phyloP scores from a whole-genome alignment of 1,284 basidiomycete genomes.

The Caloboletus inedulis region DNA sequence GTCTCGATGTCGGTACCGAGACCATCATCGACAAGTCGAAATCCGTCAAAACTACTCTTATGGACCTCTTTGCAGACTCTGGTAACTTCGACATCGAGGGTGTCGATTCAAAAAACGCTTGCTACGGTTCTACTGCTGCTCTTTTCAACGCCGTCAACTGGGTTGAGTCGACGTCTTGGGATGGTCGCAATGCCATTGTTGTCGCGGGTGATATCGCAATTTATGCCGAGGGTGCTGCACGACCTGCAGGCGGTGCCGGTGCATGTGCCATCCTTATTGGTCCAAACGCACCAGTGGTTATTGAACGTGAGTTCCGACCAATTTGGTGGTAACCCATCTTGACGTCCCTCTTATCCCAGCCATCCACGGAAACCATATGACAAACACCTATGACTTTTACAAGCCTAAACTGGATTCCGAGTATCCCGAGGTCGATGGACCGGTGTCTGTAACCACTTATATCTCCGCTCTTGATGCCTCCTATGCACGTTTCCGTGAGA shows the following conservation, averaged over 20 bases:
- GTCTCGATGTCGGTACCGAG: slow-evolving; percentile 97
- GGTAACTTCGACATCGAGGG: slow-evolving; percentile 99
- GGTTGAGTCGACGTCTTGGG: slow-evolving; percentile 97
- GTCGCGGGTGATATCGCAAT: slow-evolving; percentile 98
- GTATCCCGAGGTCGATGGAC: slow-evolving; percentile 97
- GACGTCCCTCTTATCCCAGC: slow-evolving; percentile 50
- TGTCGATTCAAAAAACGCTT: slow-evolving; percentile 99
- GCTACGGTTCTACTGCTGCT: slow-evolving; percentile 97
- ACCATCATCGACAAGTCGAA: slow-evolving; percentile 99
- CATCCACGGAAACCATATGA: slow-evolving; percentile 96
- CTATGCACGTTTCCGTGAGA: slow-evolving; percentile 85
- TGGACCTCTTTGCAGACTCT: slow-evolving; percentile 92
- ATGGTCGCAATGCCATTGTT: slow-evolving; percentile 96
- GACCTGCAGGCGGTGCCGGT: slow-evolving; percentile 96
- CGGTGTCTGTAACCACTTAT: slow-evolving; percentile 94
- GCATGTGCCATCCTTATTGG: slow-evolving; percentile 95
- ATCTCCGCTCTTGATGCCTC: slow-evolving; percentile 90
- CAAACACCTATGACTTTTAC: slow-evolving; percentile 98
- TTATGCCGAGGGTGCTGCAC: slow-evolving; percentile 93
- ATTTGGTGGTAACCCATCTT: slow-evolving; percentile 8
- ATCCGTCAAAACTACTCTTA: slow-evolving; percentile 96
- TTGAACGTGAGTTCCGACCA: slow-evolving; percentile 79
- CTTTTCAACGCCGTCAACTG: slow-evolving; percentile 98
- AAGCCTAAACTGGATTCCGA: slow-evolving; percentile 92
- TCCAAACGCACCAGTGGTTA: slow-evolving; percentile 90